Evolutionary conservation across 2,329 filamentous ascomycete genomes (phyloP), one percentile per base, ranked within the genome.

Genomic region (Aspergillus udagawae): DNA sequence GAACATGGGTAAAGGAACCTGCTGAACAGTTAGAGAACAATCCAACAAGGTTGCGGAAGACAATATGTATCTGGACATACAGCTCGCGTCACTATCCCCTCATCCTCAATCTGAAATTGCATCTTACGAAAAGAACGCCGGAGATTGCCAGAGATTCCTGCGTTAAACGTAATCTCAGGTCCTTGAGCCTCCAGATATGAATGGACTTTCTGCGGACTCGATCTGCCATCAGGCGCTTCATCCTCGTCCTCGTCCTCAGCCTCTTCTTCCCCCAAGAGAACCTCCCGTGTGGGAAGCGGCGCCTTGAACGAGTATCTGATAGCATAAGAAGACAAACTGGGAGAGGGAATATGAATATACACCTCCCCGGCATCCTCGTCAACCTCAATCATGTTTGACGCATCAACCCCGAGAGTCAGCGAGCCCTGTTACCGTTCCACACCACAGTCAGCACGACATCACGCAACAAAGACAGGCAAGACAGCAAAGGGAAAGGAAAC

Each of bases 401-500:
- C 74, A 63, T 77, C 66, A 35, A 77, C 45, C 6, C 69, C 68
- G 12, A 78, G 27, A 5, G 67, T 67, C 38, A 76, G 61, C 3
- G 63, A 59, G 42, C 72, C 67, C 74, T 74, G 32, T 35, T 14
- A 54, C 21, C 12, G 6, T 10, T 23, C 17, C 52, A 27, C 38
- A 28, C 25, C 38, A 21, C 42, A 44, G 42, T 62, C 48, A 66
- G 59, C 54, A 57, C 28, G 28, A 4, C 23, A 56, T 12, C 27
- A 35, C 3, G 14, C n/a, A 27, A 20, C 20, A 44, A 56, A 48
- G 49, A 23, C 25, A 32, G 55, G 4, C 12, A 12, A 49, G 28
- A n/a, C 20, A 29, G 28, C 23, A 35, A 25, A 48, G 9, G 10
- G 35, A 7, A 45, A 29, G 28, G 42, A 53, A 28, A 23, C 25